phyloP scores from a whole-genome alignment of 1,139 yeast species.

The Zygosaccharomyces pseudobailii region DNA sequence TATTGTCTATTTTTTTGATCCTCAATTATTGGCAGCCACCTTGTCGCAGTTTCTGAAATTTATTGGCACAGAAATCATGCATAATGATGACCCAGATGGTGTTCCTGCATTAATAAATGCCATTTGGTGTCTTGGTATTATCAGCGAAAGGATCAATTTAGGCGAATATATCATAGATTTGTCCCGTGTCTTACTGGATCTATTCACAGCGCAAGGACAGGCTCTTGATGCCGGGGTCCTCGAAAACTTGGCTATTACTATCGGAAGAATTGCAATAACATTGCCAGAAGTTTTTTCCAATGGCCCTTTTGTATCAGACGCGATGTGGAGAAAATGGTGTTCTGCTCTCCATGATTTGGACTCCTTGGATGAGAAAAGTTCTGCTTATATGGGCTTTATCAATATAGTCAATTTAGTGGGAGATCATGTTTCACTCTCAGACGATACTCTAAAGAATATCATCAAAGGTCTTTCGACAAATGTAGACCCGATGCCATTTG shows the following conservation, averaged over 20 bases:
- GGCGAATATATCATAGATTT: slow-evolving; percentile 59
- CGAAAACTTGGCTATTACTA: slow-evolving; percentile 88
- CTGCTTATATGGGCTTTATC: slow-evolving; percentile 33
- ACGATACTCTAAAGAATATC: slow-evolving; percentile 22
- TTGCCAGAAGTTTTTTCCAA: slow-evolving; percentile 58
- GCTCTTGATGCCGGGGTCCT: slow-evolving; percentile 46
- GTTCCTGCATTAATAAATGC: slow-evolving; percentile 79
- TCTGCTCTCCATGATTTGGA: slow-evolving; percentile 24
- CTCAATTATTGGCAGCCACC: slow-evolving; percentile 33
- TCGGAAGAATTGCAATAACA: slow-evolving; percentile 79
- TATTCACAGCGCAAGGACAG: slow-evolving; percentile 50
- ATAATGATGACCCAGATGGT: slow-evolving; percentile 38
- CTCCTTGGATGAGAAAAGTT: slow-evolving; percentile 33
- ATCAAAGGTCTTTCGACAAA: slow-evolving; percentile 25
- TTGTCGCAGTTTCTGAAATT: slow-evolving; percentile 54
- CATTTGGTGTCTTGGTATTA: slow-evolving; percentile 90
- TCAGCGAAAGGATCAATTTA: slow-evolving; percentile 59
- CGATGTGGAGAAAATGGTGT: slow-evolving; percentile 30
- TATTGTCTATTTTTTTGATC: slow-evolving; percentile 53
- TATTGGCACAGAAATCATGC: slow-evolving; percentile 60
- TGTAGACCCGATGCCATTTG: slow-evolving; percentile 27
- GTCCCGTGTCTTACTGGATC: slow-evolving; percentile 58
- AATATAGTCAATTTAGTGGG: slow-evolving; percentile 27
- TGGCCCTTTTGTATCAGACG: slow-evolving; percentile 28
- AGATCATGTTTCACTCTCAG: slow-evolving; percentile 16